Conservation (phyloP, 129 eudicot genomes). For the Daucus carota region DH1_v3.0 NC_030384.2:47819001-47819500, state of each 20-base stretch:
- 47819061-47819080: conserved; percentile 35
- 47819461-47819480: background rate
- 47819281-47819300: conserved; percentile 89
- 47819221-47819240: conserved; percentile 92
- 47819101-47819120: conserved; percentile 71
- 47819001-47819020: background rate
- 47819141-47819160: conserved; percentile 66
- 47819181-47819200: conserved; percentile 96
- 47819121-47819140: conserved; percentile 80
- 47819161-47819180: conserved; percentile 88
- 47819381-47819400: background rate
- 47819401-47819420: background rate
- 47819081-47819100: conserved; percentile 52
- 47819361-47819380: background rate
- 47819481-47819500: background rate
- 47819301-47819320: background rate
- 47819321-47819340: background rate
- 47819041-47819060: conserved; percentile 28
- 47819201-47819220: conserved; percentile 70
- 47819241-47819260: conserved; percentile 70
- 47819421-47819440: background rate
- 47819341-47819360: background rate
- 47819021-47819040: background rate
- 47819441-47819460: background rate
- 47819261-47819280: conserved; percentile 87